Evolutionary conservation across 2,329 filamentous ascomycete genomes (phyloP), one percentile per base, ranked within the genome.

Genomic region (Atkinsonella texensis): DNA sequence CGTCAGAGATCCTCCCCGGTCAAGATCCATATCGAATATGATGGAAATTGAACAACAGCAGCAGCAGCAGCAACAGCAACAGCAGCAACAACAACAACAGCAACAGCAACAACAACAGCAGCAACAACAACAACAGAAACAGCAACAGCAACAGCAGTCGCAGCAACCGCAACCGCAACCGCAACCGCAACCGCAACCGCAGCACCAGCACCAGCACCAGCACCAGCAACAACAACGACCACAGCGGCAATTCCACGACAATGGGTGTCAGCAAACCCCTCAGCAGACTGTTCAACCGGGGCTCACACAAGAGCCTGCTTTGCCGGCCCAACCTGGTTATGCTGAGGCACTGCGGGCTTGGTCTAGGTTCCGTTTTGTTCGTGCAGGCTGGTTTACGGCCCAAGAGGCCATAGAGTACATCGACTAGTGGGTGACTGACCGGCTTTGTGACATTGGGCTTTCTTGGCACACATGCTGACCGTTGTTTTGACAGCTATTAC

Each of bases 371-470:
- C 84, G 90, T 43, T 97, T 97, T 64, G 91, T 97, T n/a, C 83
- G 89, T 50, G 89, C 89, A 9, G 93, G 93, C 10, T 97, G 91
- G 91, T 93, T 98, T 65, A 95, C 89, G 0, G 87, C 91, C 0
- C 83, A 87, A 57, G 93, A 98, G 68, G 91, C 89, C 20, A 90
- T 97, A 66, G 83, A 85, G 43, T 97, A 97, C 63, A 87, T 98
- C 56, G 84, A 90, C 64, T 97, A 97, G 84, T 87, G 76, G 62
- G 81, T 70, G 20, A 31, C 41, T 13, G 18, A 11, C 18, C 20
- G 43, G 23, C 18, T 32, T 38, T 28, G 38, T 13, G 10, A n/a
- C 33, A 44, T 31, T 51, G 57, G 35, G 18, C 2, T 43, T 23
- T 35, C 51, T 48, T 13, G 20, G 17, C 0, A 35, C 0, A 35